A percentile compares a stretch with the other conserved stretches of the same genome.
Evolutionary conservation across 2,329 filamentous ascomycete genomes (phyloP).

Genomic region (Alternaria novae-zelandiae): DNA sequence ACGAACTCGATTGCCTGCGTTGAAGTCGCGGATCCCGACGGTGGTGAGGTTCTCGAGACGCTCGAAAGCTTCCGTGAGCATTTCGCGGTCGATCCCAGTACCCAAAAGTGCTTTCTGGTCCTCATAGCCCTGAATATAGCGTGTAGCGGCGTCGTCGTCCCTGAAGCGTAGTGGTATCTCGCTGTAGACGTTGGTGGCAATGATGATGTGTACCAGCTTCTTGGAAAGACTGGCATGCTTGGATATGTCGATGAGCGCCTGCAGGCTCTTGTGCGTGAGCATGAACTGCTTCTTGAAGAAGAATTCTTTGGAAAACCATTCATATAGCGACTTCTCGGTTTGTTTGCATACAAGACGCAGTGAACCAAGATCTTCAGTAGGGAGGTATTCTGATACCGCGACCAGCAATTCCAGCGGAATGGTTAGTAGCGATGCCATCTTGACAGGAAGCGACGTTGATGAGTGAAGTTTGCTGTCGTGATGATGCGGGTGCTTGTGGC

Average conservation of each 20-base stretch:
- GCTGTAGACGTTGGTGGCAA: conserved; percentile 52
- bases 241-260: conserved; percentile 56
- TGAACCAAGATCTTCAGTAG: conserved; percentile 61
- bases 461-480: neutral
- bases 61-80: conserved; percentile 64
- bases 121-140: conserved; percentile 27
- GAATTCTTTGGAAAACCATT: conserved; percentile 66
- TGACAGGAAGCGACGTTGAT: neutral
- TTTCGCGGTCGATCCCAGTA: conserved; percentile 58
- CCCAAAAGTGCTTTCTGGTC: conserved; percentile 37
- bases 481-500: neutral
- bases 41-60: conserved; percentile 62
- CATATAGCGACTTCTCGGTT: conserved; percentile 62
- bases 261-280: conserved; percentile 63
- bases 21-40: conserved; percentile 66
- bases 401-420: conserved; percentile 66
- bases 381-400: conserved; percentile 60
- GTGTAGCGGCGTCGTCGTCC: conserved; percentile 14
- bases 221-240: conserved; percentile 47
- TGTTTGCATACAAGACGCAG: conserved; percentile 63
- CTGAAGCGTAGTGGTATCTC: conserved; percentile 20
- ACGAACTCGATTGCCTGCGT: conserved; percentile 57
- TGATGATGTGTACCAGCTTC: conserved; percentile 58
- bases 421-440: conserved; percentile 33
- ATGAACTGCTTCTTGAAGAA: conserved; percentile 72